These are phyloP conservation scores for Calamus simplicifolius DNA, from an alignment of 176 grass and related monocot species.

Conservation along the genomic window DNA sequence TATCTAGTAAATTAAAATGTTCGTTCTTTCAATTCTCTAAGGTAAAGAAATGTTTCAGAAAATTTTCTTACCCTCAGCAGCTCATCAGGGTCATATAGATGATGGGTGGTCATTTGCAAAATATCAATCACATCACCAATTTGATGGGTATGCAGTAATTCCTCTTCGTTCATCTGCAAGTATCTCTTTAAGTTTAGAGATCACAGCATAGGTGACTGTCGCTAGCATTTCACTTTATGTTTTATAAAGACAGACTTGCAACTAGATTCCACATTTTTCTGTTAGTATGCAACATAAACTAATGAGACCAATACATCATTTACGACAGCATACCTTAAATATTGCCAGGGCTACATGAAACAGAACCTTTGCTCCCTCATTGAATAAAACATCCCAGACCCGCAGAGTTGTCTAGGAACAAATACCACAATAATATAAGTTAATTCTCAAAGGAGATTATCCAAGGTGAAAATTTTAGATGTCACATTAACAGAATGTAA, in stretches of 20 bases:
- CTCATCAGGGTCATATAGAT: conserved; percentile 80
- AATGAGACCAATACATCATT: too few relatives aligned
- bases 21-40: too few relatives aligned
- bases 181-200: neutral
- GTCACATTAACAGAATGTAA: too few relatives aligned
- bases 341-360: conserved; percentile 94
- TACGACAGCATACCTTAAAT: conserved; percentile 58
- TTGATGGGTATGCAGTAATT: conserved; percentile 63
- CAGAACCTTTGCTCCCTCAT: conserved; percentile 94
- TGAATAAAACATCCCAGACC: conserved; percentile 97
- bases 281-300: too few relatives aligned
- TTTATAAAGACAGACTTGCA: too few relatives aligned
- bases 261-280: too few relatives aligned
- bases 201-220: too few relatives aligned
- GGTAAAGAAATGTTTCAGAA: neutral
- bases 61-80: conserved; percentile 59
- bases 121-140: conserved; percentile 91
- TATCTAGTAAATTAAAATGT: too few relatives aligned
- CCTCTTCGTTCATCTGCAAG: conserved; percentile 87
- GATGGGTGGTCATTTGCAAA: conserved; percentile 69
- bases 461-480: too few relatives aligned
- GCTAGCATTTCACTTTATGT: too few relatives aligned
- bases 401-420: conserved; percentile 69
- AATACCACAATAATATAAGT: neutral
- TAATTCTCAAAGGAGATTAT: too few relatives aligned